Evolutionary conservation across 306 rosid genomes (phyloP), one percentile per base, ranked within the genome.

Genomic region (Parietaria judaica): DNA sequence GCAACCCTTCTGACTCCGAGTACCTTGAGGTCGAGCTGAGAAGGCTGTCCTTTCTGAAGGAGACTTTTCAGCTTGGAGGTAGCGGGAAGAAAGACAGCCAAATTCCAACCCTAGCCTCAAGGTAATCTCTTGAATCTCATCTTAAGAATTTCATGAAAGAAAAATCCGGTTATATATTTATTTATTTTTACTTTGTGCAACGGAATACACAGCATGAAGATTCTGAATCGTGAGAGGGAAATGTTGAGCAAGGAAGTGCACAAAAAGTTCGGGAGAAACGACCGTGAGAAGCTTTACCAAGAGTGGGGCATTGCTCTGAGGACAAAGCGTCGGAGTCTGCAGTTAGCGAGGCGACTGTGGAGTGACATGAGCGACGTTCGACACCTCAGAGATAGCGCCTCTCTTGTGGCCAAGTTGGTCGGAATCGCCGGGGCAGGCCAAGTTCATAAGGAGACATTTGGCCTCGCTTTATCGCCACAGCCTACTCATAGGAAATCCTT

Each of bases 1-100:
- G 99, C 1, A 95, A 86, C 56, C 84, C 74, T 60, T 79, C 96
- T 2, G 94, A 92, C 71, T 63, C 82, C 31, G 85, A 82, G 60
- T 88, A 82, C 86, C 62, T 86, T 72, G 87, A 86, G 58, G 80
- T 84, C 54, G 95, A 88, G 80, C 78, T 84, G 64, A 74, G 96
- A 74, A 86, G 99, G 76, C 55, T 92, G 71, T 77, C 81, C 64
- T 82, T 76, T 68, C 80, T 86, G 16, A 77, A 65, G 67, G 85
- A 80, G 13, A 51, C 84, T 17, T 88, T 84, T 74, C 66, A 81
- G 2, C 62, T 61, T 12, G 81, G 74, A 74, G 61, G 17, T n/a
- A 38, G 13, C 63, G 54, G 11, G 2, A 17, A 57, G 46, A 81
- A 70, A 70, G 74, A 67, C 50, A 60, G 65, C 56, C 65, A 67